These are phyloP conservation scores for Hibiscus tridactylites DNA, from an alignment of 345 rosid genomes.

Conservation along the genomic window DNA sequence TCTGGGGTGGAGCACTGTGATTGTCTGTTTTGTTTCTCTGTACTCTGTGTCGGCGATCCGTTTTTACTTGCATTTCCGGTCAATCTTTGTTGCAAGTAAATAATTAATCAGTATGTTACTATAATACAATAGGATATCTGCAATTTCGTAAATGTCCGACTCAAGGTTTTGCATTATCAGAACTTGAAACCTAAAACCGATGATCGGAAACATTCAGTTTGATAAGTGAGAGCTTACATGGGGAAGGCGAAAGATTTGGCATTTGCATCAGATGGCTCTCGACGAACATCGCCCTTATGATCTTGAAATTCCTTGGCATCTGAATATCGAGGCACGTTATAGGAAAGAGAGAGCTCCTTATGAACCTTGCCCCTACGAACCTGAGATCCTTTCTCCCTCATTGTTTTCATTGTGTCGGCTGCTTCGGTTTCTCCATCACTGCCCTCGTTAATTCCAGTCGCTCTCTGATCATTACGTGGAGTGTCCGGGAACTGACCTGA, in stretches of 20 bases:
- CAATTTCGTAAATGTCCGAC: background rate
- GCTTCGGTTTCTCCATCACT: slow-evolving; percentile 28
- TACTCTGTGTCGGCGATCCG: slow-evolving; percentile 3
- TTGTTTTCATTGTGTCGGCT: slow-evolving; percentile 42
- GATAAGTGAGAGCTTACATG: slow-evolving; percentile 36
- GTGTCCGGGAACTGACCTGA: slow-evolving; percentile 21
- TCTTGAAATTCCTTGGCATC: slow-evolving; percentile 7
- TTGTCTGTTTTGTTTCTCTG: slow-evolving; percentile 15
- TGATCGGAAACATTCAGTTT: background rate
- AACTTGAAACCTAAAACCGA: background rate
- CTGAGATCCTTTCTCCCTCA: slow-evolving; percentile 34
- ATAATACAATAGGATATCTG: background rate
- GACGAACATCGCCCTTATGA: background rate
- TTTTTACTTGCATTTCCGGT: slow-evolving; percentile 33
- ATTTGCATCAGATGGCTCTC: slow-evolving; percentile 17
- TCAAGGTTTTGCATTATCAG: background rate
- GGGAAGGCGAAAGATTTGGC: slow-evolving; percentile 79
- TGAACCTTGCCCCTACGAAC: slow-evolving; percentile 5
- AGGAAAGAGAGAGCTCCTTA: background rate
- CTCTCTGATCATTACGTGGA: slow-evolving; percentile 15
- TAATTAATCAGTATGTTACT: background rate
- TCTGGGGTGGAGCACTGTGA: background rate
- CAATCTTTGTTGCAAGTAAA: slow-evolving; percentile 29
- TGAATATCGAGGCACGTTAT: slow-evolving; percentile 32
- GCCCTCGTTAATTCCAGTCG: slow-evolving; percentile 23